phyloP scores from a whole-genome alignment of 192 early-diverging fungal species.

The Mortierella claussenii region DNA sequence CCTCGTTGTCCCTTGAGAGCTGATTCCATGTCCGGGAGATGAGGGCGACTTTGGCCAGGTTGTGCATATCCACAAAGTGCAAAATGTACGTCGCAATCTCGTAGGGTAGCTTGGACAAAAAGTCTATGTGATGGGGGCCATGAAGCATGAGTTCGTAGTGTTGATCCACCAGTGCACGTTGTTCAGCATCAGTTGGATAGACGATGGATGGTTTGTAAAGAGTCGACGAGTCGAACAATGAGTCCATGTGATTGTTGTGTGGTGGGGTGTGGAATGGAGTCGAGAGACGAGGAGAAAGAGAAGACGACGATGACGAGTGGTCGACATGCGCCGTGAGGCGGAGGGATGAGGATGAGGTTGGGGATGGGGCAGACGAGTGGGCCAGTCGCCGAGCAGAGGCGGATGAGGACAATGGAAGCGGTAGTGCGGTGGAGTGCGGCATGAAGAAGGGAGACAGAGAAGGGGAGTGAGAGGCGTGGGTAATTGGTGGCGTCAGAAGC shows the following conservation, averaged over 20 bases:
- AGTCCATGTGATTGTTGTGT: not conserved
- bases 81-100: constrained; percentile 80
- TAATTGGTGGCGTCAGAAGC: too few species aligned
- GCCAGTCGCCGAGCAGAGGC: too few species aligned
- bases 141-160: constrained; percentile 19
- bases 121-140: constrained; percentile 58
- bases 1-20: constrained; percentile 72
- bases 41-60: constrained; percentile 66
- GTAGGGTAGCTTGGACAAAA: constrained; percentile 72
- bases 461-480: too few species aligned
- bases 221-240: not conserved
- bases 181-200: constrained; percentile 10
- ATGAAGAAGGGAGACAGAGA: not conserved
- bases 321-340: not conserved
- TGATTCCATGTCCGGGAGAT: constrained; percentile 77
- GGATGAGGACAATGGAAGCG: too few species aligned
- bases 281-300: not conserved
- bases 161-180: constrained; percentile 19
- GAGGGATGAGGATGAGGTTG: not conserved
- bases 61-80: constrained; percentile 67
- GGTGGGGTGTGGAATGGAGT: not conserved
- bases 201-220: not conserved
- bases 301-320: not conserved
- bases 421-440: too few species aligned
- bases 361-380: not conserved